Conservation (phyloP, 1,284 basidiomycete species). For the Paramarasmius palmivorus region DNA sequence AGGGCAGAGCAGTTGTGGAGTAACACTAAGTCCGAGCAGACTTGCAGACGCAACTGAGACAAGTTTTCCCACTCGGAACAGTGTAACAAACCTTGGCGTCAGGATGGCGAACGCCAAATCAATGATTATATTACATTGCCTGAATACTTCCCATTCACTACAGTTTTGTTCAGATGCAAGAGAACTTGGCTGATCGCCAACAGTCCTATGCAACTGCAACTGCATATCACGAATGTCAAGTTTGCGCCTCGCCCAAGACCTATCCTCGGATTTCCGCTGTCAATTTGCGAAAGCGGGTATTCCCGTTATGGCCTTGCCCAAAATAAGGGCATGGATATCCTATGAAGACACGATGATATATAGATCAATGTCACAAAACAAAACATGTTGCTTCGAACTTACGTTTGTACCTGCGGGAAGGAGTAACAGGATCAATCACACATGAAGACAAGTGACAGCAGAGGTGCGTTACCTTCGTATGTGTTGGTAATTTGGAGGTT, state of each 20-base stretch:
- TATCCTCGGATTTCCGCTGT: slow-evolving; percentile 12
- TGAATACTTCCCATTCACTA: too few species aligned
- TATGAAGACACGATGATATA: slow-evolving; percentile 28
- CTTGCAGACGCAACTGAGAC: too few species aligned
- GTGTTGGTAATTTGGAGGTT: slow-evolving; percentile 93
- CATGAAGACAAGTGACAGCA: slow-evolving; percentile 5
- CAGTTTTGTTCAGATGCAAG: too few species aligned
- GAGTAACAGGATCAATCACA: slow-evolving; percentile 12
- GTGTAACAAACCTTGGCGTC: too few species aligned
- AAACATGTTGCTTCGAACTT: slow-evolving; percentile 21
- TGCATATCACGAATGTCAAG: neutral
- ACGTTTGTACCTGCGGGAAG: slow-evolving; percentile 50
- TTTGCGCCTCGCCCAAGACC: neutral
- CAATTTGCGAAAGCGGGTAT: slow-evolving; percentile 77
- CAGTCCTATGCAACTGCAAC: neutral
- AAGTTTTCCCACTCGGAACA: too few species aligned
- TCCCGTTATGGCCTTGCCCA: slow-evolving; percentile 91
- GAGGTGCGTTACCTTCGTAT: slow-evolving; percentile 71
- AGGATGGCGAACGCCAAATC: too few species aligned
- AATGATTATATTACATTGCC: too few species aligned
- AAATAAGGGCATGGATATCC: slow-evolving; percentile 86
- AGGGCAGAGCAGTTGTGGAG: too few species aligned
- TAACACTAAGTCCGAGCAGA: too few species aligned
- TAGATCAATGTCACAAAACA: neutral
- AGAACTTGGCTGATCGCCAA: too few species aligned